phyloP scores from a whole-genome alignment of 805 yeast species.

The Myxozyma monticola region DNA sequence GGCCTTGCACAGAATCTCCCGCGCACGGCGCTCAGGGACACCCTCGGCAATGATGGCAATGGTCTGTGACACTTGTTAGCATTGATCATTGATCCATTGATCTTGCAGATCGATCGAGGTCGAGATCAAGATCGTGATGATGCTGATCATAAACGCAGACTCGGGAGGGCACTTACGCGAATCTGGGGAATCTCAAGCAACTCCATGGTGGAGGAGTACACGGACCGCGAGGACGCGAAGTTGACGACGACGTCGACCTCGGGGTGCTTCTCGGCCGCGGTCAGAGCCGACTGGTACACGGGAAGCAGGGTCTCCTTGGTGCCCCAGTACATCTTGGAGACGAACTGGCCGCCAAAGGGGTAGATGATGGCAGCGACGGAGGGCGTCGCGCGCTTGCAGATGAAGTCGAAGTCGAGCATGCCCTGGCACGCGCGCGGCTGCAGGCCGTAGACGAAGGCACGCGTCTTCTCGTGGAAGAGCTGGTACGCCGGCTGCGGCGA shows the following conservation, averaged over 20 bases:
- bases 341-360: conserved; percentile 50
- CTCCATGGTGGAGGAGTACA: conserved; percentile 50
- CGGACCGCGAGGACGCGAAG: conserved; percentile 50
- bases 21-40: conserved; percentile 52
- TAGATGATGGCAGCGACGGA: conserved; percentile 51
- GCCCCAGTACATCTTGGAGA: conserved; percentile 52
- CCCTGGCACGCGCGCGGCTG: conserved; percentile 53
- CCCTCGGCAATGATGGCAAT: conserved; percentile 52
- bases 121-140: too few relatives aligned
- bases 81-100: not conserved
- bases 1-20: conserved; percentile 48
- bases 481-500: conserved; percentile 40
- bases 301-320: conserved; percentile 49
- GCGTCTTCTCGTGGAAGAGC: conserved; percentile 46
- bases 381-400: conserved; percentile 48
- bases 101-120: too few relatives aligned
- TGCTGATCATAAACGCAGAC: too few relatives aligned
- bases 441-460: conserved; percentile 49
- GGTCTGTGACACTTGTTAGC: conserved; percentile 38
- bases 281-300: conserved; percentile 46
- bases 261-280: conserved; percentile 47
- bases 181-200: conserved; percentile 48
- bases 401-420: conserved; percentile 50
- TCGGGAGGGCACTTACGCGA: conserved; percentile 27
- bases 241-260: conserved; percentile 51